Percentiles rank a stretch among this genome's conserved stretches.
These are phyloP conservation scores for Fusarium dlaminii DNA, from an alignment of 2,329 filamentous ascomycete species.

Conservation along the genomic window DNA sequence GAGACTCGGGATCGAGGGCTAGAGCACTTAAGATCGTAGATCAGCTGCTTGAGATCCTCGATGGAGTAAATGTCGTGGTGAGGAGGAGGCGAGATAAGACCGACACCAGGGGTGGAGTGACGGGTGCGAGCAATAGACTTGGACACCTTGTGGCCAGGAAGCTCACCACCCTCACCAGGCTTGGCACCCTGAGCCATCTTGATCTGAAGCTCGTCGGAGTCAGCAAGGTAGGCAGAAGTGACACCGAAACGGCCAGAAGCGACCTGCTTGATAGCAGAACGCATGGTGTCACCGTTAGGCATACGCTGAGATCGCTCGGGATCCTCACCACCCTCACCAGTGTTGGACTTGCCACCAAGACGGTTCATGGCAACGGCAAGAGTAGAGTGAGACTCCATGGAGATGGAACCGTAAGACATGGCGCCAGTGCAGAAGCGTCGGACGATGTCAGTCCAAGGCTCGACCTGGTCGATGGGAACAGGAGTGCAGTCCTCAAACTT, in stretches of 20 bases:
- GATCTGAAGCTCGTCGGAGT: conserved; percentile 96
- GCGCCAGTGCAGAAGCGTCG: conserved; percentile 95
- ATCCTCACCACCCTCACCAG: conserved; percentile 96
- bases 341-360: conserved; percentile 96
- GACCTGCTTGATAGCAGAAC: conserved; percentile 97
- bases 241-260: conserved; percentile 96
- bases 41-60: conserved; percentile 96
- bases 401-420: conserved; percentile 99
- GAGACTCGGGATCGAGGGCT: conserved; percentile 92
- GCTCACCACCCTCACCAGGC: conserved; percentile 95
- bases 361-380: conserved; percentile 97
- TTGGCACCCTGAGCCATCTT: conserved; percentile 99
- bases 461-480: conserved; percentile 94
- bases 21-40: conserved; percentile 97
- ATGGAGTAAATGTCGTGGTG: conserved; percentile 99
- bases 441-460: conserved; percentile 98
- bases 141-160: conserved; percentile 96
- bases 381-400: conserved; percentile 97
- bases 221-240: conserved; percentile 91
- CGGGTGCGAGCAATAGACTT: conserved; percentile 92
- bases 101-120: conserved; percentile 95
- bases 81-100: conserved; percentile 93
- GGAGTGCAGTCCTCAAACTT: conserved; percentile 87
- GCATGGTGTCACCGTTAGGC: conserved; percentile 95
- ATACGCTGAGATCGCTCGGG: conserved; percentile 87